Evolutionary conservation across 305 asterid species (phyloP).

Genomic region (Fraxinus ornus): DNA sequence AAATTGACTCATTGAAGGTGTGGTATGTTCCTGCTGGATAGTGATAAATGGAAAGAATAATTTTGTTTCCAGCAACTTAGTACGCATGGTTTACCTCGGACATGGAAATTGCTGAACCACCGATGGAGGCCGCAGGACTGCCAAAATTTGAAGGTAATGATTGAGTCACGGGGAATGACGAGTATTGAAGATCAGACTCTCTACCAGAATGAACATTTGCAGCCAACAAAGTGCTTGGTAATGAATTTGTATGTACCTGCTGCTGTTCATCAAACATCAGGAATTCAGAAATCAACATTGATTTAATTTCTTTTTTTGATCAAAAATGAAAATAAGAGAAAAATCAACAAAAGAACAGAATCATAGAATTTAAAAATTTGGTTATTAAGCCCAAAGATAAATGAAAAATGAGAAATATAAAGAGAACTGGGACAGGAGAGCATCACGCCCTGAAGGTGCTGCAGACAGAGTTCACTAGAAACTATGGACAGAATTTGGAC

Average conservation of each 20-base stretch:
- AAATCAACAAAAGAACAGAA: background rate
- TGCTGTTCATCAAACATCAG: conserved; percentile 30
- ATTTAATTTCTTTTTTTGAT: background rate
- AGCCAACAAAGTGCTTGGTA: conserved; percentile 59
- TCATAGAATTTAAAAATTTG: background rate
- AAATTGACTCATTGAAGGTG: background rate
- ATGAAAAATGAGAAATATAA: background rate
- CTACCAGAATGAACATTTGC: conserved; percentile 61
- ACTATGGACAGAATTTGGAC: background rate
- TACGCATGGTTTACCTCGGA: conserved; percentile 58
- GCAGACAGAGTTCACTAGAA: background rate
- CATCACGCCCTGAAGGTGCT: background rate
- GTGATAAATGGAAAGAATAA: background rate
- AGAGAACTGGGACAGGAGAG: background rate
- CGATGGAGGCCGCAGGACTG: conserved; percentile 47
- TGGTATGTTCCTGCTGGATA: background rate
- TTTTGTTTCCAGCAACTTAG: conserved; percentile 12
- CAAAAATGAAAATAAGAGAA: background rate
- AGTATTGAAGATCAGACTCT: conserved; percentile 75
- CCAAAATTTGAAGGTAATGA: conserved; percentile 60
- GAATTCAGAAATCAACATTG: conserved; percentile 15
- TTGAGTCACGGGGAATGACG: conserved; percentile 64
- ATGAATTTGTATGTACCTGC: conserved; percentile 66
- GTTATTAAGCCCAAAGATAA: background rate
- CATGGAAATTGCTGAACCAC: conserved; percentile 68